Percentiles rank a stretch among this genome's conserved stretches.
Evolutionary conservation across 371 early-diverging fungal genomes (phyloP).

Genomic region (Rhizopus sp.): DNA sequence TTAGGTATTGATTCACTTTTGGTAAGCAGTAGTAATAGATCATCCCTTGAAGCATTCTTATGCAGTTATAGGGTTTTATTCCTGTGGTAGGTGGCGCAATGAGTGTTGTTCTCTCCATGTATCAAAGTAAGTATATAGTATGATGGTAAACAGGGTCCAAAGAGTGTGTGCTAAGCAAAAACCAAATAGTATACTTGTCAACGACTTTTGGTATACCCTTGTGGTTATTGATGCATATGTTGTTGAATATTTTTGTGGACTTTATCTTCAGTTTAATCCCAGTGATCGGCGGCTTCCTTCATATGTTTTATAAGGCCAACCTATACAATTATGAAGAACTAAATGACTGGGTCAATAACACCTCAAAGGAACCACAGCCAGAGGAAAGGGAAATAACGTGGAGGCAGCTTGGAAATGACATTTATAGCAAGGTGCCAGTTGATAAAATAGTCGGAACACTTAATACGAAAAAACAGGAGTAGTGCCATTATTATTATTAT

Average conservation of each 20-base stretch:
- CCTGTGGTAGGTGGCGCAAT: slow-evolving; percentile 42
- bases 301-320: slow-evolving; percentile 50
- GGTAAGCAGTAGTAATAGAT: slow-evolving; percentile 17
- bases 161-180: no score
- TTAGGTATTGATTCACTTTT: slow-evolving; percentile 45
- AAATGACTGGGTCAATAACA: slow-evolving; percentile 10
- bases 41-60: neutral
- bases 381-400: slow-evolving; percentile 15
- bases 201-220: slow-evolving; percentile 47
- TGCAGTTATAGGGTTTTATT: slow-evolving; percentile 34
- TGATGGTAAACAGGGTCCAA: neutral
- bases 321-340: slow-evolving; percentile 41
- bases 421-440: slow-evolving; percentile 31
- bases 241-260: slow-evolving; percentile 38
- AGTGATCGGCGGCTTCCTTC: slow-evolving; percentile 32
- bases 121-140: slow-evolving; percentile 27
- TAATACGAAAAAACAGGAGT: no score
- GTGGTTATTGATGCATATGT: slow-evolving; percentile 43
- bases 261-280: slow-evolving; percentile 40
- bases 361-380: neutral
- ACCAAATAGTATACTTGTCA: slow-evolving; percentile 36
- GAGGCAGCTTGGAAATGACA: slow-evolving; percentile 15
- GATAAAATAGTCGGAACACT: slow-evolving; percentile 58
- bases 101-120: slow-evolving; percentile 29
- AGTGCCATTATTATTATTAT: no score